Conservation (phyloP, 106 monocot genomes). For the Xerophyta viscosa region DNA sequence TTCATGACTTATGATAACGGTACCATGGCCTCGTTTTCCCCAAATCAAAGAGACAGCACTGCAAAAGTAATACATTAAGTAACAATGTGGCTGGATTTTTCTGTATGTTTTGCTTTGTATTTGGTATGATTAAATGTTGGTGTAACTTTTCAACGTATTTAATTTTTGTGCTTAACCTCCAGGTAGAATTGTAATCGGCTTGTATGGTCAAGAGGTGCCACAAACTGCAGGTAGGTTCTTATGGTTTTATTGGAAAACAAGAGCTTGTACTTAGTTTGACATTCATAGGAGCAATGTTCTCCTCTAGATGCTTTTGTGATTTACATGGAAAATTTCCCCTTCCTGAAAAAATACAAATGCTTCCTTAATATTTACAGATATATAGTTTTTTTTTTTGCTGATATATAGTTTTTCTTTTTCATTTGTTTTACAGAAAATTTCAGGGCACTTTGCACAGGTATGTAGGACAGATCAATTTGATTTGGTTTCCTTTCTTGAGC, state of each 20-base stretch:
- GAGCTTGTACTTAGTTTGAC: no score
- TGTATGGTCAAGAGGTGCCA: constrained; percentile 83
- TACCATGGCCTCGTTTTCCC: no score
- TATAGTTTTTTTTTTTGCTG: no score
- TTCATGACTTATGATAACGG: no score
- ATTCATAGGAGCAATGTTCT: no score
- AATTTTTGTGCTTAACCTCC: constrained; percentile 7
- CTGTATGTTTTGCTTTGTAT: background rate
- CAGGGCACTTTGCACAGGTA: constrained; percentile 91
- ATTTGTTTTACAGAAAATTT: constrained; percentile 78
- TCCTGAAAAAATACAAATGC: constrained; percentile 6
- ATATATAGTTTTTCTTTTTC: no score
- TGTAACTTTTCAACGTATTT: background rate
- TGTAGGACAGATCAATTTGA: no score
- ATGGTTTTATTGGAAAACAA: background rate
- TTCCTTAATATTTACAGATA: background rate
- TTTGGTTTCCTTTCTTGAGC: no score
- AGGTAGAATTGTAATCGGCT: constrained; percentile 93
- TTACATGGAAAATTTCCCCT: background rate
- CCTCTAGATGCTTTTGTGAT: background rate
- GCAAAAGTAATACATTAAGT: no score
- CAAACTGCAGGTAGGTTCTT: constrained; percentile 71
- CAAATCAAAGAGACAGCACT: no score
- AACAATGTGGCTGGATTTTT: no score
- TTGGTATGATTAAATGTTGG: background rate